phyloP scores from a whole-genome alignment of 2,329 filamentous ascomycete species.

The Purpureocillium lavendulum region DNA sequence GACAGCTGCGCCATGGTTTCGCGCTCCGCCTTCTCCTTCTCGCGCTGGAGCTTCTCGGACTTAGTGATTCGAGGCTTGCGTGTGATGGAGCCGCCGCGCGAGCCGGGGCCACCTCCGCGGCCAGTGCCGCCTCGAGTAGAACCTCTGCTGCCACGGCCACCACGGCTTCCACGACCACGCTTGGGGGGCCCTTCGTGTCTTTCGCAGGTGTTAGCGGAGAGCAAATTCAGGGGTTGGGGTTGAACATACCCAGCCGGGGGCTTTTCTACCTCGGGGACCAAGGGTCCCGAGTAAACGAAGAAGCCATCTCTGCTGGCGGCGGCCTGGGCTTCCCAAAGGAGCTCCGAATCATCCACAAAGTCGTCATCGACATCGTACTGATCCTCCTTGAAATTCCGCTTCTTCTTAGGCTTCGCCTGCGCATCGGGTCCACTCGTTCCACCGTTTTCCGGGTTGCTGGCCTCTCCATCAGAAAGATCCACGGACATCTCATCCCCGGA shows the following conservation, averaged over 20 bases:
- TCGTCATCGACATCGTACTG: slow-evolving; percentile 78
- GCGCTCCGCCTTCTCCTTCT: slow-evolving; percentile 71
- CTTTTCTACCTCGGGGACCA: slow-evolving; percentile 83
- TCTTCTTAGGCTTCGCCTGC: slow-evolving; percentile 63
- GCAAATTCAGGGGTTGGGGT: background rate
- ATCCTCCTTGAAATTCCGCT: slow-evolving; percentile 72
- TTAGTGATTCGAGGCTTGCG: slow-evolving; percentile 83
- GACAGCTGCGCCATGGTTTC: slow-evolving; percentile 41
- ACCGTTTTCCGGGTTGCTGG: slow-evolving; percentile 82
- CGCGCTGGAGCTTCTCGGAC: slow-evolving; percentile 71
- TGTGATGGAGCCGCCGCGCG: slow-evolving; percentile 63
- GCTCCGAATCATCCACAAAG: slow-evolving; percentile 87
- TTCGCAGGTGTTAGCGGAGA: slow-evolving; percentile 29
- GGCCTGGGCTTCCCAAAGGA: slow-evolving; percentile 92
- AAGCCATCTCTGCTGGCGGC: slow-evolving; percentile 93
- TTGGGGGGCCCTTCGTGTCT: slow-evolving; percentile 62
- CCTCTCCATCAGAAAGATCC: slow-evolving; percentile 65
- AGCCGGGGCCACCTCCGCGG: slow-evolving; percentile 54
- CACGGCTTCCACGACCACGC: slow-evolving; percentile 49
- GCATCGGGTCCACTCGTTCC: slow-evolving; percentile 51
- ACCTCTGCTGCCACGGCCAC: slow-evolving; percentile 50
- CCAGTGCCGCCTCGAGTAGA: slow-evolving; percentile 47
- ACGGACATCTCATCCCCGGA: slow-evolving; percentile 79
- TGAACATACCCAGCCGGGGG: slow-evolving; percentile 42
- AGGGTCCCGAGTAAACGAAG: slow-evolving; percentile 92